phyloP scores from a whole-genome alignment of 2,329 filamentous ascomycete species.

The Penicillium sp. region DNA sequence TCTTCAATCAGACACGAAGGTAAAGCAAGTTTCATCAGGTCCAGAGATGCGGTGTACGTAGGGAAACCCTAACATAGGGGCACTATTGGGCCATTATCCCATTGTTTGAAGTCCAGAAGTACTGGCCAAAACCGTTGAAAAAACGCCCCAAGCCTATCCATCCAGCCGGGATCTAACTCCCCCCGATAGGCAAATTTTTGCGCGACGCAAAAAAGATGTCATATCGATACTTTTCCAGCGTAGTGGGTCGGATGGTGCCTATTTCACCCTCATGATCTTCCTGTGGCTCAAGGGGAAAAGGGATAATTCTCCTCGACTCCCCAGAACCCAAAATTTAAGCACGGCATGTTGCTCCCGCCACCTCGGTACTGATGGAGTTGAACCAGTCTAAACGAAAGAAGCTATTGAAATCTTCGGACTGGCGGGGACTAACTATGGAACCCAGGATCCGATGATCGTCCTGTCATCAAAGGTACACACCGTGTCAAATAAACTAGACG shows the following conservation, averaged over 20 bases:
- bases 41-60: slow-evolving; percentile 5
- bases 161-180: neutral
- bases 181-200: neutral
- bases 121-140: neutral
- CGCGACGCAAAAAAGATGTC: neutral
- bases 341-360: neutral
- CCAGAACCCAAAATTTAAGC: slow-evolving; percentile 2
- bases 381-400: neutral
- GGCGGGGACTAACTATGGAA: neutral
- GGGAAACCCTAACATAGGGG: neutral
- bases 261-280: neutral
- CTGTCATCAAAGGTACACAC: slow-evolving; percentile 11
- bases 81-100: neutral
- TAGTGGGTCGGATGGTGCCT: slow-evolving; percentile 1
- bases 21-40: slow-evolving; percentile 1
- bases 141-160: neutral
- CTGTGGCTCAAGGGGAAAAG: neutral
- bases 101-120: neutral
- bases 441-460: slow-evolving; percentile 16
- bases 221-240: neutral
- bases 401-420: slow-evolving; percentile 4
- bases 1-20: neutral
- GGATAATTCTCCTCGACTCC: neutral
- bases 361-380: neutral
- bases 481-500: neutral